A percentile compares a stretch with the other conserved stretches of the same genome.
These are phyloP conservation scores for Fonsecaea pedrosoi DNA, from an alignment of 2,329 filamentous ascomycete genomes.

Conservation along the genomic window DNA sequence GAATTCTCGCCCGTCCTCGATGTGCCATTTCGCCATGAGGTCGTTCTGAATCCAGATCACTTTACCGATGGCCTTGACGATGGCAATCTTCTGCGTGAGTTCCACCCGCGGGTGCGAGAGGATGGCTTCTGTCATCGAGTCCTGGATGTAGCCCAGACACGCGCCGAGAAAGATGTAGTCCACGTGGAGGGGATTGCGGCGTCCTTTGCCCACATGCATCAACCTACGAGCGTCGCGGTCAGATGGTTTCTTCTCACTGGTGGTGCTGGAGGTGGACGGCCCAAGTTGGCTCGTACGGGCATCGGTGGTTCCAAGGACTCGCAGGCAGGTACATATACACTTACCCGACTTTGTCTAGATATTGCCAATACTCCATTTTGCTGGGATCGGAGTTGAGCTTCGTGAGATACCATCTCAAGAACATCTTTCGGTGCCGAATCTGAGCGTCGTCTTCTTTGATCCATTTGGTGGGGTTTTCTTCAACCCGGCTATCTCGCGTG, in stretches of 20 bases:
- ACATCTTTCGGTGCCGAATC: constrained; percentile 79
- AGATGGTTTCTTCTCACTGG: neutral
- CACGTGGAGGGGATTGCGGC: constrained; percentile 74
- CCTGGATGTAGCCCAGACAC: constrained; percentile 76
- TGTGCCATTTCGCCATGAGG: constrained; percentile 82
- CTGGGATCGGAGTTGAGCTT: constrained; percentile 77
- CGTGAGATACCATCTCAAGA: constrained; percentile 74
- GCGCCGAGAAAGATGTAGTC: constrained; percentile 81
- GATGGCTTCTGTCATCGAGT: constrained; percentile 77
- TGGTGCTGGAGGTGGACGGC: neutral
- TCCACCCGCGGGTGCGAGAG: constrained; percentile 72
- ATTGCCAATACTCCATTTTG: constrained; percentile 80
- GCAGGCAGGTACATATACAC: constrained; percentile 42
- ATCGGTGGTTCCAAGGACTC: neutral
- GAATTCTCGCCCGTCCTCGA: constrained; percentile 70
- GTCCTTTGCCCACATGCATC: constrained; percentile 81
- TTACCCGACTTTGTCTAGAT: constrained; percentile 80
- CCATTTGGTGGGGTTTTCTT: constrained; percentile 69
- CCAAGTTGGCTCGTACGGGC: neutral
- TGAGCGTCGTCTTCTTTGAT: constrained; percentile 73
- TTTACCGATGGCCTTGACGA: constrained; percentile 78
- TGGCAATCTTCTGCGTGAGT: constrained; percentile 71
- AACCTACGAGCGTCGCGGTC: constrained; percentile 54
- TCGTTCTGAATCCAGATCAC: constrained; percentile 90
- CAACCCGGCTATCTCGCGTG: constrained; percentile 65